These are phyloP conservation scores for Phytopythium mirpurense DNA, from an alignment of 352 stramenopile species.

Conservation along the genomic window DNA sequence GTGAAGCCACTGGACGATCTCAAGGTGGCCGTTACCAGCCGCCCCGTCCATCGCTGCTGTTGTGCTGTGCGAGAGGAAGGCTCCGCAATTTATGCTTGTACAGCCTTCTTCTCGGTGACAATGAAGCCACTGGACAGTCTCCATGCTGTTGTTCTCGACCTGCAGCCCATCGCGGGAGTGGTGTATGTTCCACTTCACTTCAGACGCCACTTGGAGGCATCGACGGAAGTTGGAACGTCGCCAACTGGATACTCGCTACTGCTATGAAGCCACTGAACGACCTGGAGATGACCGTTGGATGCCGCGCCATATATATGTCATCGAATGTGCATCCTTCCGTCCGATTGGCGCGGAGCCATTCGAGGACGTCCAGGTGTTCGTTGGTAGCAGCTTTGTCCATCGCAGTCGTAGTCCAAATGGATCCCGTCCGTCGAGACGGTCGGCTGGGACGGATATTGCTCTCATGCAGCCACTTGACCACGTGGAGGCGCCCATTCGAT, in stretches of 20 bases:
- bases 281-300: constrained; percentile 14
- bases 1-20: constrained; percentile 22
- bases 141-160: not conserved
- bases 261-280: constrained; percentile 19
- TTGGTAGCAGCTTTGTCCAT: constrained; percentile 28
- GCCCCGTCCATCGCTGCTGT: constrained; percentile 32
- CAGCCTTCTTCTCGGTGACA: constrained; percentile 9
- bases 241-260: no score
- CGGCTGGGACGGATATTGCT: constrained; percentile 3
- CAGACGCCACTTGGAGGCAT: constrained; percentile 5
- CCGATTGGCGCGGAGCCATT: constrained; percentile 22
- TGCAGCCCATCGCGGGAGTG: constrained; percentile 10
- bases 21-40: constrained; percentile 16
- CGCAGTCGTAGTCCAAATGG: constrained; percentile 13
- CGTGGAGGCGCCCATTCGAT: constrained; percentile 8
- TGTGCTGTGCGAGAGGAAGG: no score
- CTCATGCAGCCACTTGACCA: constrained; percentile 10
- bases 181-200: constrained; percentile 18
- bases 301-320: constrained; percentile 24
- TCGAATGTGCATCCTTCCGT: constrained; percentile 25
- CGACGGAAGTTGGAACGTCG: no score
- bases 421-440: no score
- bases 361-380: constrained; percentile 19
- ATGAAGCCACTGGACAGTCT: not conserved
- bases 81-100: no score